phyloP scores from a whole-genome alignment of 176 grass and related monocot genomes.

The Guadua angustifolia region DNA sequence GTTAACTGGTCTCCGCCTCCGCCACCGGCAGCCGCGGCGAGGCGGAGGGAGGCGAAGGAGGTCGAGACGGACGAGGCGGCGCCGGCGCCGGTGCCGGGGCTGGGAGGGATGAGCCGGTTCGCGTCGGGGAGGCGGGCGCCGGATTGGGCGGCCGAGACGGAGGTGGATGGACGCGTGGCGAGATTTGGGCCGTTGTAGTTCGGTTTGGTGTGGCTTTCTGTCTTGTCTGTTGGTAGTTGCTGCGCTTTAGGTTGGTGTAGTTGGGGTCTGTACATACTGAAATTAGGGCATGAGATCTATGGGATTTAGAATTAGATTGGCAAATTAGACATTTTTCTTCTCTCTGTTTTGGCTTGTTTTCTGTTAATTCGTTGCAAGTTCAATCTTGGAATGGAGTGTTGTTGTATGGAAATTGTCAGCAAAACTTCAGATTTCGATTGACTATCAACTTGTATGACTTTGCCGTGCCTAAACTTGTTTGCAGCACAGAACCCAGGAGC shows the following conservation, averaged over 20 bases:
- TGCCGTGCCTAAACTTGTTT: neutral
- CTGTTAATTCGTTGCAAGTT: neutral
- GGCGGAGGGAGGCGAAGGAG: neutral
- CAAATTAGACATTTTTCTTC: neutral
- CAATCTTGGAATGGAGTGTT: neutral
- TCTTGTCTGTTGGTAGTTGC: neutral
- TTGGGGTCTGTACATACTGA: constrained; percentile 32
- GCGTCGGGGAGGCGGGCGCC: constrained; percentile 59
- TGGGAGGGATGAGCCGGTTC: constrained; percentile 68
- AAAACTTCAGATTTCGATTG: neutral
- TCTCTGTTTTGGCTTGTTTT: neutral
- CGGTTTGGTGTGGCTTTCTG: neutral
- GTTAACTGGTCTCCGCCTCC: constrained; percentile 46
- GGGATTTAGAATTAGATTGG: neutral
- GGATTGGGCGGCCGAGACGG: constrained; percentile 58
- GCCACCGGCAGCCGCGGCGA: neutral
- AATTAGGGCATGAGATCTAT: neutral
- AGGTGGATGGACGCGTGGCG: constrained; percentile 45
- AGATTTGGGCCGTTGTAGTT: constrained; percentile 45
- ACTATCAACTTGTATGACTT: neutral
- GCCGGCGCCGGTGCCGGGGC: constrained; percentile 21
- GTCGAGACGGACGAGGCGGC: neutral
- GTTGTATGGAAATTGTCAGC: neutral
- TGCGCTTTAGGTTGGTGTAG: constrained; percentile 22
- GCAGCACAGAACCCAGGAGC: no score